These are phyloP conservation scores for Artemisia argyi DNA, from an alignment of 129 eudicot genomes.

Conservation along the genomic window DNA sequence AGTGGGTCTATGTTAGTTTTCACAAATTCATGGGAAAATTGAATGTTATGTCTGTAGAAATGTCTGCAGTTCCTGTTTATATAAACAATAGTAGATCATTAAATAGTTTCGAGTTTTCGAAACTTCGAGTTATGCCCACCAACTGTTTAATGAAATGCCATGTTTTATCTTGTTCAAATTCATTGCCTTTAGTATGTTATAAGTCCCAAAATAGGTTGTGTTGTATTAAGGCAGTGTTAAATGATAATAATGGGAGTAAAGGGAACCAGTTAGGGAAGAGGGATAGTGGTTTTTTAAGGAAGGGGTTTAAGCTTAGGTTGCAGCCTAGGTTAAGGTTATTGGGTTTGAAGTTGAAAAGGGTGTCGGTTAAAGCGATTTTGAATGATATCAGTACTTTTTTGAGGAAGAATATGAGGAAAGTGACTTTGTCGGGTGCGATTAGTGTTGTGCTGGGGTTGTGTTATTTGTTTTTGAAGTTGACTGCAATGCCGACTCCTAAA, in stretches of 20 bases:
- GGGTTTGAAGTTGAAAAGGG: conserved; percentile 52
- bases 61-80: conserved; percentile 66
- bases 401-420: conserved; percentile 60
- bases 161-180: conserved; percentile 39
- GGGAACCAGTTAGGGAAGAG: conserved; percentile 40
- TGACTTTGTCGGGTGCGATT: conserved; percentile 51
- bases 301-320: conserved; percentile 64
- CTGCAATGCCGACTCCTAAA: conserved; percentile 72
- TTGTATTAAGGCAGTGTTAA: conserved; percentile 32
- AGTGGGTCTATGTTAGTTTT: conserved; percentile 18
- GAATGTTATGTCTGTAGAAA: conserved; percentile 28
- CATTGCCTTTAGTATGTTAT: conserved; percentile 39
- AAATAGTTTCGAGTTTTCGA: conserved; percentile 35
- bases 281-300: conserved; percentile 29
- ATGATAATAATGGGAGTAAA: conserved; percentile 31
- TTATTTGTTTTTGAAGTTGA: conserved; percentile 66
- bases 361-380: conserved; percentile 43
- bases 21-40: conserved; percentile 30
- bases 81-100: conserved; percentile 48
- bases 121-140: conserved; percentile 35
- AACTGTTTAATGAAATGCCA: conserved; percentile 35
- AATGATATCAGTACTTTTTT: conserved; percentile 51
- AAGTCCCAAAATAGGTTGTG: conserved; percentile 35
- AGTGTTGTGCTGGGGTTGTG: conserved; percentile 76
- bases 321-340: conserved; percentile 74